Evolutionary conservation across 139 green algal genomes (phyloP).

Genomic region (Chlamydomonas sp.): DNA sequence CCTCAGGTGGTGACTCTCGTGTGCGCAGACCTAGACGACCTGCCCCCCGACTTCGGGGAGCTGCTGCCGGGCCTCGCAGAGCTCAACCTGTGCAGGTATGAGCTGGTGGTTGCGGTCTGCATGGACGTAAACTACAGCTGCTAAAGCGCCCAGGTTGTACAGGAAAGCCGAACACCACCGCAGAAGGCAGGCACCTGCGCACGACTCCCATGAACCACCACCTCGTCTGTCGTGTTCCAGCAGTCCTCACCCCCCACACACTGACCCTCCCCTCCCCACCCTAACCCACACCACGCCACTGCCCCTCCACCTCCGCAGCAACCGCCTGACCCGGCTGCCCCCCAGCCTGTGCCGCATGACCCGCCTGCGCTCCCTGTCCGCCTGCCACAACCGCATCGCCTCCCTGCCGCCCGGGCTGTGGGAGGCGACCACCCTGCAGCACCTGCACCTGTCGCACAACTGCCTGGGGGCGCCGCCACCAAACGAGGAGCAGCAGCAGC

Average conservation of each 20-base stretch:
- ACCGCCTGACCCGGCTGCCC: constrained; percentile 24
- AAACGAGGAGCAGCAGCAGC: too few relatives aligned
- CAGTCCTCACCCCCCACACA: neutral
- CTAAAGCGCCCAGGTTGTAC: neutral
- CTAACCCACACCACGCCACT: too few relatives aligned
- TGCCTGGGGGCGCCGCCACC: neutral
- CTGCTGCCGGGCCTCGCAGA: constrained; percentile 35
- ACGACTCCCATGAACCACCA: too few relatives aligned
- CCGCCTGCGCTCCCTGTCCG: constrained; percentile 18
- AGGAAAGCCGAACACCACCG: too few relatives aligned
- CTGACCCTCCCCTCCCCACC: neutral
- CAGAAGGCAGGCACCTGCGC: too few relatives aligned
- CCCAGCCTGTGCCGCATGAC: constrained; percentile 16
- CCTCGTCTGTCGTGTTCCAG: neutral
- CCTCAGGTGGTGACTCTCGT: constrained; percentile 18
- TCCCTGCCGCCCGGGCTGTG: constrained; percentile 14
- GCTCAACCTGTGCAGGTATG: constrained; percentile 36
- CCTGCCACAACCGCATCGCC: constrained; percentile 17
- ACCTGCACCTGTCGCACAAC: constrained; percentile 19
- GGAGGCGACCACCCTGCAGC: neutral
- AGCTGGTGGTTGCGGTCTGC: too few relatives aligned
- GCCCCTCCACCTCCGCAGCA: neutral
- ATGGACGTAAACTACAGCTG: neutral
- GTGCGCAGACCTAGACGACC: constrained; percentile 25
- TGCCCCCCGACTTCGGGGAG: constrained; percentile 12